A percentile compares a stretch with the other conserved stretches of the same genome.
phyloP scores from a whole-genome alignment of 768 basidiomycete genomes.

The Exidia glandulosa region DNA sequence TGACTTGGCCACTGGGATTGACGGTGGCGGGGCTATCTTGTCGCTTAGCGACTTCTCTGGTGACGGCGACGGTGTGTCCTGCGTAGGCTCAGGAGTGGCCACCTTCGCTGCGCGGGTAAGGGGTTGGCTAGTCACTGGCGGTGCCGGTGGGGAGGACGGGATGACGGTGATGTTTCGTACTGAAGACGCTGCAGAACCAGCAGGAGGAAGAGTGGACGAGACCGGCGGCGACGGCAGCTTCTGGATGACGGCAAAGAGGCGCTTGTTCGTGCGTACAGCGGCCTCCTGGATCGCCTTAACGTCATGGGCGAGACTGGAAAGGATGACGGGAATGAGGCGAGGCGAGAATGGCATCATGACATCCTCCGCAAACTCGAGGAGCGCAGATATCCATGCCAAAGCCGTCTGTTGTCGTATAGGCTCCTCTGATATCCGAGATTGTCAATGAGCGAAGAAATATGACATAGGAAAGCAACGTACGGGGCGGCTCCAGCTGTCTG shows the following conservation, averaged over 20 bases:
- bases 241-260: conserved; percentile 77
- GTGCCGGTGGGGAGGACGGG: conserved; percentile 8
- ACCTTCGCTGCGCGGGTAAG: neutral
- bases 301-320: conserved; percentile 91
- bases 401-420: conserved; percentile 93
- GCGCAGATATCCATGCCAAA: conserved; percentile 87
- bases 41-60: neutral
- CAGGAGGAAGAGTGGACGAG: neutral
- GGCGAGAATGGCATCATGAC: conserved; percentile 94
- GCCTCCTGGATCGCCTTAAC: conserved; percentile 79
- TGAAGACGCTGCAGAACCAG: neutral
- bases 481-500: conserved; percentile 71
- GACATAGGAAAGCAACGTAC: no score
- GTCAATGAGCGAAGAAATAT: neutral
- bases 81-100: neutral
- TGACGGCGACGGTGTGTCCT: conserved; percentile 2
- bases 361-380: conserved; percentile 76
- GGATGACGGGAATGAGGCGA: conserved; percentile 80
- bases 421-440: conserved; percentile 45
- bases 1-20: conserved; percentile 1
- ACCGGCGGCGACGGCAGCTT: conserved; percentile 67
- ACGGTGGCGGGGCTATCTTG: neutral
- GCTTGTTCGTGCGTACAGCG: conserved; percentile 77
- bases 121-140: conserved; percentile 1
- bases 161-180: conserved; percentile 2